Evolutionary conservation across 148 eudicot species (phyloP), one percentile per base, ranked within the genome.

Genomic region (Amaranthus cruentus): DNA sequence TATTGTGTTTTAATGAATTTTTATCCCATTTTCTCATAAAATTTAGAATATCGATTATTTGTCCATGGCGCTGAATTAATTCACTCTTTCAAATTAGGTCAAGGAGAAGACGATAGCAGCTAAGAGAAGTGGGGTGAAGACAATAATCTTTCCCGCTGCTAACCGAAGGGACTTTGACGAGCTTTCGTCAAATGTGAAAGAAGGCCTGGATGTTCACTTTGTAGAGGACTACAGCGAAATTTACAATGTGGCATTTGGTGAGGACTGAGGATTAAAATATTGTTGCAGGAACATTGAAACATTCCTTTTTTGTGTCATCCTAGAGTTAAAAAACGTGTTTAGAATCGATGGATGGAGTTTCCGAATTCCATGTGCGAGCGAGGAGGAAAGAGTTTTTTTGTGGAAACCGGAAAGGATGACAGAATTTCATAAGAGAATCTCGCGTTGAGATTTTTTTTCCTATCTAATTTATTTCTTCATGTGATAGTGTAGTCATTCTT

Each of bases 101-200:
- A 95, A 95, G 82, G 99, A 95, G 84, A 95, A 95, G 82, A 90
- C 97, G 0, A 95, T 95, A 76, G 97, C 99, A 59, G 99, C 99
- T 54, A 87, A 93, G 78, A 85, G 99, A 53, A 95, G 96, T 75
- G 91, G 83, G 55, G 91, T 92, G 83, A 95, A 95, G 81, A 95
- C 96, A 53, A 81, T 95, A 55, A 82, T 95, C 77, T 95, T 95
- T 58, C 99, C 99, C 69, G 81, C 89, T 53, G 99, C 99, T 15
- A 95, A 95, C 75, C 78, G 87, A 75, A 88, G 99, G 76, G 99
- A 95, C 78, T 95, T 83, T 43, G 99, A 95, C 47, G 99, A 95
- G 86, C 90, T 95, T 55, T 82, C 96, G 13, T 61, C 82, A 43
- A 92, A 95, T 79, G 97, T 95, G 66, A 95, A 92, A 82, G 97